These are phyloP conservation scores for Cyclanthera cordifolia DNA, from an alignment of 306 rosid species.

Conservation along the genomic window DNA sequence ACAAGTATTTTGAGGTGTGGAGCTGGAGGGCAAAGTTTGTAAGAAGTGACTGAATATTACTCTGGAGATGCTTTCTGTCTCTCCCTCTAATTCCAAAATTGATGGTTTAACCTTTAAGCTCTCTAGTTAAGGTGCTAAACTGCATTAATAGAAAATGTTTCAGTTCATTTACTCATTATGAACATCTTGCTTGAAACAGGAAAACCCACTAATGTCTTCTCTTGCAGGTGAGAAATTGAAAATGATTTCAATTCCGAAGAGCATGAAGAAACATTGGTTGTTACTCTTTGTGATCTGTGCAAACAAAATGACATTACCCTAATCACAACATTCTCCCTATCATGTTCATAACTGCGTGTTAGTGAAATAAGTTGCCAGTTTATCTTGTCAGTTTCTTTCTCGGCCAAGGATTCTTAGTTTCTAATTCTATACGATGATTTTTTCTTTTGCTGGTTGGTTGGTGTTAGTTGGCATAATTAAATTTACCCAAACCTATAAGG, in stretches of 20 bases:
- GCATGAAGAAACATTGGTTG: not conserved
- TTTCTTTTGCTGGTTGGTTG: constrained; percentile 5
- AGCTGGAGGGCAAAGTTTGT: constrained; percentile 7
- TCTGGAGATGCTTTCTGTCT: constrained; percentile 7
- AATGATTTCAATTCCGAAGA: not conserved
- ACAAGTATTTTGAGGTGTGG: not conserved
- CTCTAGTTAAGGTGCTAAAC: not conserved
- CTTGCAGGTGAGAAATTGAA: not conserved
- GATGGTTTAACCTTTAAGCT: not conserved
- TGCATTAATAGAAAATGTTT: constrained; percentile 1
- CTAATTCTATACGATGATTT: not conserved
- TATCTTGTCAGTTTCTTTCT: no score
- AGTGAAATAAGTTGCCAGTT: no score
- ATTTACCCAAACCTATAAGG: no score
- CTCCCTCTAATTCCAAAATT: not conserved
- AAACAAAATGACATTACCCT: not conserved
- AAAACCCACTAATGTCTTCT: not conserved
- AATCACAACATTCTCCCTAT: no score
- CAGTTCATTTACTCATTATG: not conserved
- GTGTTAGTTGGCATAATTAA: no score
- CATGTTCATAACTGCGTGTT: no score
- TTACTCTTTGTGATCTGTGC: not conserved
- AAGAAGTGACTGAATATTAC: not conserved
- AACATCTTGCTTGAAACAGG: not conserved
- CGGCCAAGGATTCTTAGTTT: not conserved